A percentile compares a stretch with the other conserved stretches of the same genome.
phyloP scores from a whole-genome alignment of 2,329 filamentous ascomycete species.

The Claviceps maximensis region DNA sequence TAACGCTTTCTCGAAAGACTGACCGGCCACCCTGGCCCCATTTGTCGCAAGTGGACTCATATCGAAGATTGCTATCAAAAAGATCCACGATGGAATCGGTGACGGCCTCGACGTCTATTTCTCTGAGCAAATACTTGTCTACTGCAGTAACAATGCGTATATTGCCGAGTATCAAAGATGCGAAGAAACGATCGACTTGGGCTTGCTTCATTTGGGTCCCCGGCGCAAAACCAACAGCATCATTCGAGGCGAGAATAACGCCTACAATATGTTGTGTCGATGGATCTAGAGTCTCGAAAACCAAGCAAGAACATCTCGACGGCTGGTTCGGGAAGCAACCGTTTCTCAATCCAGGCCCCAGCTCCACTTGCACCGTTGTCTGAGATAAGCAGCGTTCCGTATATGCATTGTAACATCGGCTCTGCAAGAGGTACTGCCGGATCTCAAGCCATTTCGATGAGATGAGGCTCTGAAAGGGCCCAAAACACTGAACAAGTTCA shows the following conservation, averaged over 20 bases:
- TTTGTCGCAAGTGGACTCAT: conserved; percentile 11
- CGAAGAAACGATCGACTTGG: conserved; percentile 5
- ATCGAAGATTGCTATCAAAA: conserved; percentile 14
- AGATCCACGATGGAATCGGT: conserved; percentile 9
- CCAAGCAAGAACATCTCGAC: neutral
- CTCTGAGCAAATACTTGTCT: neutral
- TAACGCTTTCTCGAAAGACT: conserved; percentile 11
- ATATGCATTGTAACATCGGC: conserved; percentile 2
- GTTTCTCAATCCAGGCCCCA: neutral
- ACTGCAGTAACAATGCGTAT: neutral
- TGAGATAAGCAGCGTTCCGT: neutral
- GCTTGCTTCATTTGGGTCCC: neutral
- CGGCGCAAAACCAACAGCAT: neutral
- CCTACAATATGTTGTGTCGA: conserved; percentile 1
- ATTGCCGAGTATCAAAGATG: conserved; percentile 1
- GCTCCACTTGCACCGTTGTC: neutral
- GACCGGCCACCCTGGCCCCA: conserved; percentile 11
- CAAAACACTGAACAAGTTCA: conserved; percentile 5
- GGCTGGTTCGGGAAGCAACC: neutral
- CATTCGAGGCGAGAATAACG: conserved; percentile 1
- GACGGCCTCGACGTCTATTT: neutral
- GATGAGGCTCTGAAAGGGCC: neutral
- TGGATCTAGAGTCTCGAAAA: neutral
- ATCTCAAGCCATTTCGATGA: conserved; percentile 1
- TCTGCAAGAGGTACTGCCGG: conserved; percentile 2